phyloP scores from a whole-genome alignment of 768 basidiomycete genomes.

The Pleurotus eryngii region DNA sequence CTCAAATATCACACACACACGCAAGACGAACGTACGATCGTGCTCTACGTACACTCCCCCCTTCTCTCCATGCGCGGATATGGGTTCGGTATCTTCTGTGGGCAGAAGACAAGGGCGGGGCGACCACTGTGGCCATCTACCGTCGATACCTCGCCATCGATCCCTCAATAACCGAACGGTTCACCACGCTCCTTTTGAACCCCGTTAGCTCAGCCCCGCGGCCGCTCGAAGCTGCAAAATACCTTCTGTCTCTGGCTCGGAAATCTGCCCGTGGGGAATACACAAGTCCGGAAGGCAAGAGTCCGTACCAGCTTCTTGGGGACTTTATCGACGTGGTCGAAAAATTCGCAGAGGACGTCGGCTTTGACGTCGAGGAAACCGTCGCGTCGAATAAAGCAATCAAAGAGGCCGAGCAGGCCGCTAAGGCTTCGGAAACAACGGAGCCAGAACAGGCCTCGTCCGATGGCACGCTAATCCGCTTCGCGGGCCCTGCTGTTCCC shows the following conservation, averaged over 20 bases:
- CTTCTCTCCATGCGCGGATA: conserved; percentile 85
- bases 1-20: conserved; percentile 81
- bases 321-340: conserved; percentile 94
- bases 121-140: conserved; percentile 79
- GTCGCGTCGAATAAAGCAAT: conserved; percentile 49
- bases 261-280: conserved; percentile 84
- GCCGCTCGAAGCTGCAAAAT: conserved; percentile 91
- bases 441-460: conserved; percentile 40
- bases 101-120: conserved; percentile 80
- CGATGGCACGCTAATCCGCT: conserved; percentile 64
- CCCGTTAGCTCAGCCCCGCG: conserved; percentile 55
- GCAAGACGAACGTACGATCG: conserved; percentile 94
- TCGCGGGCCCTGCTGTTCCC: conserved; percentile 62
- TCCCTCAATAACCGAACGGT: conserved; percentile 77
- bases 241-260: conserved; percentile 79
- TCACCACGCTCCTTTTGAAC: conserved; percentile 67
- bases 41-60: conserved; percentile 88
- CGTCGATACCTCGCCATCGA: conserved; percentile 85
- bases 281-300: conserved; percentile 86
- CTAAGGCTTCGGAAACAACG: conserved; percentile 21
- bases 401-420: conserved; percentile 35
- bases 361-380: conserved; percentile 79
- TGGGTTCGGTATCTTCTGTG: conserved; percentile 93
- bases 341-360: conserved; percentile 87
- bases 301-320: conserved; percentile 88